These are phyloP conservation scores for Amanita exitialis DNA, from an alignment of 768 basidiomycete genomes.

Conservation along the genomic window DNA sequence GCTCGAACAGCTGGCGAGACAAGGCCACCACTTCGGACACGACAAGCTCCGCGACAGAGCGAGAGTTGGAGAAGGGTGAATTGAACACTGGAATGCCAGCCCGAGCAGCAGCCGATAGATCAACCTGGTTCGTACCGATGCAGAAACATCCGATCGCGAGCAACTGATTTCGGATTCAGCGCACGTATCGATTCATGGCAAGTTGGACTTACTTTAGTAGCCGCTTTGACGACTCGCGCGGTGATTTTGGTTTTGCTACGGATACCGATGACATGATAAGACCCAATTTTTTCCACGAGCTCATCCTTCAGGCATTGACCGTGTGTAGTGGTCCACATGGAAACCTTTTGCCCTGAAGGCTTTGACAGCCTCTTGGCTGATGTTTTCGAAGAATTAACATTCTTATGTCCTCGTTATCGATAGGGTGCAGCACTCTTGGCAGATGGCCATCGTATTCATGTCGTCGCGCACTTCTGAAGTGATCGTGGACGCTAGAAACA, in stretches of 20 bases:
- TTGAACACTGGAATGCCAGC: slow-evolving; percentile 98
- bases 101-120: slow-evolving; percentile 70
- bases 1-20: slow-evolving; percentile 89
- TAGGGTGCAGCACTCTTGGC: slow-evolving; percentile 69
- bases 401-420: slow-evolving; percentile 71
- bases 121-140: slow-evolving; percentile 98
- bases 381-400: slow-evolving; percentile 91
- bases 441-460: slow-evolving; percentile 34
- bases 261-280: slow-evolving; percentile 93
- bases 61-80: slow-evolving; percentile 97
- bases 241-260: slow-evolving; percentile 98
- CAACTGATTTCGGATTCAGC: slow-evolving; percentile 41
- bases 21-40: slow-evolving; percentile 89
- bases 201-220: slow-evolving; percentile 54
- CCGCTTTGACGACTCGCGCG: slow-evolving; percentile 76
- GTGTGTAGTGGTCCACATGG: slow-evolving; percentile 81
- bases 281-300: slow-evolving; percentile 71
- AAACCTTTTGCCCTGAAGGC: slow-evolving; percentile 78
- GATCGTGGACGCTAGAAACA: slow-evolving; percentile 32
- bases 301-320: slow-evolving; percentile 90
- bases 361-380: slow-evolving; percentile 82
- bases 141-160: slow-evolving; percentile 98
- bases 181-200: not conserved
- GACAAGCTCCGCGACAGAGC: slow-evolving; percentile 97
- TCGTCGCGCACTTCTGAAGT: slow-evolving; percentile 24